These are phyloP conservation scores for Coffea humblotiana DNA, from an alignment of 305 asterid genomes.

Conservation along the genomic window DNA sequence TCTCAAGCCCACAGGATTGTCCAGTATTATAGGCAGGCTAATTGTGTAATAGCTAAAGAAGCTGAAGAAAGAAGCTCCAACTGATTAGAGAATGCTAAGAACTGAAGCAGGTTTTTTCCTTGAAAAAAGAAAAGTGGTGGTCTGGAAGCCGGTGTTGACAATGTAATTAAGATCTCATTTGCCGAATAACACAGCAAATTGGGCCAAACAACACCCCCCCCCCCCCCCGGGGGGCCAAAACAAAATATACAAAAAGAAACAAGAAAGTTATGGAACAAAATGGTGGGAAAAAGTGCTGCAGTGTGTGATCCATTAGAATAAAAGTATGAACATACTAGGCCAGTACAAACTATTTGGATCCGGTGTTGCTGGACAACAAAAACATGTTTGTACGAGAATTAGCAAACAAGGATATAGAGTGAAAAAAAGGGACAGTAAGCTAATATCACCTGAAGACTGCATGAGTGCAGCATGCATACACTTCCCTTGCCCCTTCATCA, in stretches of 20 bases:
- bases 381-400: neutral
- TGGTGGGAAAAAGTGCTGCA: neutral
- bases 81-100: neutral
- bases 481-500: conserved; percentile 87
- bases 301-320: neutral
- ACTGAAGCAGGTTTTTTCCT: neutral
- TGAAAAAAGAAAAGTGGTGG: neutral
- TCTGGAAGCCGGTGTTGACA: neutral
- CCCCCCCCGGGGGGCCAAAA: neutral
- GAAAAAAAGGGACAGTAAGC: neutral
- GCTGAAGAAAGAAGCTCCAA: neutral
- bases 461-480: conserved; percentile 86
- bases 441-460: conserved; percentile 74
- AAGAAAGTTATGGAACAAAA: neutral
- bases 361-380: neutral
- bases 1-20: neutral
- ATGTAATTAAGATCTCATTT: neutral
- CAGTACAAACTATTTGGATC: neutral
- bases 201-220: neutral
- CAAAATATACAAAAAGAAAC: neutral
- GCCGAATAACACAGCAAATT: neutral
- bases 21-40: neutral
- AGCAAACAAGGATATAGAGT: neutral
- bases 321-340: neutral
- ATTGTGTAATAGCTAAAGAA: neutral